Conservation (phyloP, 805 yeast species). For the Saturnispora sekii region DNA sequence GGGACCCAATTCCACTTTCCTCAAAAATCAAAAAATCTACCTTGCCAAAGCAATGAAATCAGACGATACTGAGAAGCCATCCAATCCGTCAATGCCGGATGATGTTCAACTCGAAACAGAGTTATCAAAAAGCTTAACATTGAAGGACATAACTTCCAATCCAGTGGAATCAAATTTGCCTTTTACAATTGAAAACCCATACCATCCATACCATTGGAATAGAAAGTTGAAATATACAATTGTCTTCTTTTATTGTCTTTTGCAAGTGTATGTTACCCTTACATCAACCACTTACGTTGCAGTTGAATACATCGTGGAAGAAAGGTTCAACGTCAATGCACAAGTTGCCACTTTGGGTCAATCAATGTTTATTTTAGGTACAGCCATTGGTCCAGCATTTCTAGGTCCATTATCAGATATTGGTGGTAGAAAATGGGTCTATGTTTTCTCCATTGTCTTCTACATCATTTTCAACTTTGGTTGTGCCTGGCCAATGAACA, state of each 20-base stretch:
- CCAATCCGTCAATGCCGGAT: conserved; percentile 8
- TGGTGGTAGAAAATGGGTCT: conserved; percentile 30
- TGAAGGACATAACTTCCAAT: conserved; percentile 19
- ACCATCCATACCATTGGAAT: conserved; percentile 28
- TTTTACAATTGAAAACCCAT: conserved; percentile 21
- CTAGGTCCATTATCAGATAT: conserved; percentile 29
- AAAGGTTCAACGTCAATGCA: conserved; percentile 18
- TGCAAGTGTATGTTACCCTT: conserved; percentile 25
- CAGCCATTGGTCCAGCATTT: conserved; percentile 29
- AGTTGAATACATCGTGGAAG: conserved; percentile 23
- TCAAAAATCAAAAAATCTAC: no score
- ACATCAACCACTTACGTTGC: conserved; percentile 28
- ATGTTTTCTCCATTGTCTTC: conserved; percentile 23
- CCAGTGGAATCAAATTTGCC: conserved; percentile 24
- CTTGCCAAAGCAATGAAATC: no score
- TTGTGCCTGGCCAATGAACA: conserved; percentile 27
- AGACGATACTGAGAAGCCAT: neutral
- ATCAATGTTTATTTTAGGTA: conserved; percentile 28
- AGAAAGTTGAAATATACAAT: conserved; percentile 19
- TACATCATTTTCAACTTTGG: conserved; percentile 26
- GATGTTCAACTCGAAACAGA: conserved; percentile 10
- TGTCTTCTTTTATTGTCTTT: conserved; percentile 20
- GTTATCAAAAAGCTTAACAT: conserved; percentile 17
- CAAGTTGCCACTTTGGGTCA: conserved; percentile 29
- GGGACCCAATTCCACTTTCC: no score